Evolutionary conservation across 495 filamentous ascomycete species (phyloP), one percentile per base, ranked within the genome.

Genomic region (Daldinia caldariorum): DNA sequence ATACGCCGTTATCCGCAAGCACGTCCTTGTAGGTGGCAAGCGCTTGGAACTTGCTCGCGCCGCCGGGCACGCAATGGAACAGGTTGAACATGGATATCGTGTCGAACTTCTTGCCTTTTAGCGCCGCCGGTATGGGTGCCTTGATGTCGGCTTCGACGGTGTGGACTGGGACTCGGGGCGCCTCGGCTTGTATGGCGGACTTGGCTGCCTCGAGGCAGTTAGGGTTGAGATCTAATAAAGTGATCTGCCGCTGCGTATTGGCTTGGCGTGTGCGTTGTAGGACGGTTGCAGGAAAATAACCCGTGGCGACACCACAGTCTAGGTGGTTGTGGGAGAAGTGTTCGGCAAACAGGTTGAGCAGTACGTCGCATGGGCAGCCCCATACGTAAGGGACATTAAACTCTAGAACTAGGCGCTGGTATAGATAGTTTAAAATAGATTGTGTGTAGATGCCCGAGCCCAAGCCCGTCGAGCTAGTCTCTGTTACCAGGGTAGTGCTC

Each of bases 1-100:
- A 47, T 0, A 77, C 74, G 0, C 81, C 80, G n/a, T 71, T 75
- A 4, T 76, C 74, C 2, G 63, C 55, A 3, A 82, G 49, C 2
- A 69, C 43, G 0, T 65, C 34, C 50, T 73, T 77, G 20, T 78
- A 70, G 12, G 66, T 50, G n/a, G 37, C 58, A 16, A 82, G 74
- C 3, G 49, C 71, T 37, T 6, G 18, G 8, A 59, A 41, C 45
- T 77, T 57, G 31, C 53, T 71, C 13, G 71, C 58, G 0, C 61
- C 43, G 0, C 71, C 73, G 0, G 79, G 78, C 2, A 83, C 41
- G 61, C 81, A 82, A 56, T 83, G 81, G 2, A 83, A 47, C 2
- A 82, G 38, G 58, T 80, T 80, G 64, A 81, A 82, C 62, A 79
- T 72, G 38, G 77, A 79, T 32, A 83, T 71, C 0, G 77, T 78